Evolutionary conservation across 2,329 filamentous ascomycete genomes (phyloP).

Genomic region (Fusarium aywerte): DNA sequence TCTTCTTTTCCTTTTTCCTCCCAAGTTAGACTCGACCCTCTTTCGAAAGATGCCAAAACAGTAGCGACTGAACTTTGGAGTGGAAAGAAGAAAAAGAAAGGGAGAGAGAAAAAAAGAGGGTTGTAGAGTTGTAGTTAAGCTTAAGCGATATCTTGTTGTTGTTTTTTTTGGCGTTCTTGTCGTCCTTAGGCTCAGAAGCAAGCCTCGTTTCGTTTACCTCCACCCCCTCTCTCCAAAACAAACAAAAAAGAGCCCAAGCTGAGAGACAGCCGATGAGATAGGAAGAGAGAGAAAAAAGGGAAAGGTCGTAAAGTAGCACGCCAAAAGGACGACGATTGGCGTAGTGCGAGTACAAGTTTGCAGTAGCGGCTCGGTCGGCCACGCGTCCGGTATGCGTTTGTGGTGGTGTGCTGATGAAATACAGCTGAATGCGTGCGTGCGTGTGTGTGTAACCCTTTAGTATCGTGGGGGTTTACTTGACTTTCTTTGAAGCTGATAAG

Average conservation of each 20-base stretch:
- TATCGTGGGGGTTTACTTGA: conserved; percentile 27
- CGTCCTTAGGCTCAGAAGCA: conserved; percentile 6
- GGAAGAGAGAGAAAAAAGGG: background rate
- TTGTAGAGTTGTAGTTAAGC: conserved; percentile 24
- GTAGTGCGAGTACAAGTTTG: conserved; percentile 3
- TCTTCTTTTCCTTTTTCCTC: background rate
- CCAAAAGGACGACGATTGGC: conserved; percentile 11
- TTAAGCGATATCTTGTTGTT: conserved; percentile 3
- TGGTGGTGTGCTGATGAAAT: conserved; percentile 8
- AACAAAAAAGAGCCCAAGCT: conserved; percentile 19
- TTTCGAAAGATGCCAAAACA: conserved; percentile 2
- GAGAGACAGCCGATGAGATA: background rate
- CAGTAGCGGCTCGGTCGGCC: conserved; percentile 5
- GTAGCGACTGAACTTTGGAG: conserved; percentile 25
- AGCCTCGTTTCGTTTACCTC: conserved; percentile 15
- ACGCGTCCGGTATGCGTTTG: conserved; percentile 3
- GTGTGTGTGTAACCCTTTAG: conserved; percentile 8
- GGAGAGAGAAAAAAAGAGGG: conserved; percentile 10
- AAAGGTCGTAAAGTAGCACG: conserved; percentile 23
- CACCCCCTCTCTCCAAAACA: background rate
- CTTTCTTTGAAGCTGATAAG: conserved; percentile 13
- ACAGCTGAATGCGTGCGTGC: conserved; percentile 1
- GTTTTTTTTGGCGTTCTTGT: background rate
- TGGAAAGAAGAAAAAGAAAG: background rate
- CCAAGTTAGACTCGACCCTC: background rate